Conservation (phyloP, 495 filamentous ascomycete species). For the Alectoria sarmentosa region DNA sequence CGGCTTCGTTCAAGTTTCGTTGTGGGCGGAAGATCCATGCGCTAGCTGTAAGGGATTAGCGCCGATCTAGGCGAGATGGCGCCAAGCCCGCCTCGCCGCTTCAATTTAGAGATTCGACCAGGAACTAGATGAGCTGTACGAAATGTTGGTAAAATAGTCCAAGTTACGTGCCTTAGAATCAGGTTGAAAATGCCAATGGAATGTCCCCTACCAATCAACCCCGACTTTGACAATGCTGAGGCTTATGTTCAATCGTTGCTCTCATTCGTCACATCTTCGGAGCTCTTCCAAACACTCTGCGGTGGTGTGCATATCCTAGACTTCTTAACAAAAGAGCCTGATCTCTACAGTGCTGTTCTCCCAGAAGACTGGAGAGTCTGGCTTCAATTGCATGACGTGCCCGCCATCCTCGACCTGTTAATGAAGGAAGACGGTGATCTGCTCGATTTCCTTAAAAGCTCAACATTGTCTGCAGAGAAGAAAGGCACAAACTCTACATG, state of each 20-base stretch:
- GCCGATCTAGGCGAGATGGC: not conserved
- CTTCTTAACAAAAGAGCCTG: constrained; percentile 82
- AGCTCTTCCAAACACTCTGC: constrained; percentile 79
- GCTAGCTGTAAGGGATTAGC: constrained; percentile 8
- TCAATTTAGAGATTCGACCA: too few relatives aligned
- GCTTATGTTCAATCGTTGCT: constrained; percentile 74
- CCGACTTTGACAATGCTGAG: constrained; percentile 52
- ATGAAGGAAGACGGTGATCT: constrained; percentile 71
- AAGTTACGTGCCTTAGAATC: not conserved
- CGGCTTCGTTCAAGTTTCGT: constrained; percentile 3
- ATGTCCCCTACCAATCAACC: constrained; percentile 46
- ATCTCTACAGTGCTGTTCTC: constrained; percentile 66
- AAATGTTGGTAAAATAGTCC: not conserved
- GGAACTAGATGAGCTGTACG: not conserved
- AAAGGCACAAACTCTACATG: constrained; percentile 27
- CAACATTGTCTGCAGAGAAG: not conserved
- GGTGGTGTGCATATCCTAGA: constrained; percentile 94
- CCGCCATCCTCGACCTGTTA: constrained; percentile 70
- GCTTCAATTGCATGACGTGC: constrained; percentile 59
- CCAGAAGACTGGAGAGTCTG: constrained; percentile 75
- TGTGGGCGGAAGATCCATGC: constrained; percentile 3
- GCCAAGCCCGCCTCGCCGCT: not conserved
- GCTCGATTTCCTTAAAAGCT: constrained; percentile 33
- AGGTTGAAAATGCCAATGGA: constrained; percentile 1
- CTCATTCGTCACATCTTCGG: constrained; percentile 62